phyloP scores from a whole-genome alignment of 208 protist genomes.

The Naegleria gruberi region DNA sequence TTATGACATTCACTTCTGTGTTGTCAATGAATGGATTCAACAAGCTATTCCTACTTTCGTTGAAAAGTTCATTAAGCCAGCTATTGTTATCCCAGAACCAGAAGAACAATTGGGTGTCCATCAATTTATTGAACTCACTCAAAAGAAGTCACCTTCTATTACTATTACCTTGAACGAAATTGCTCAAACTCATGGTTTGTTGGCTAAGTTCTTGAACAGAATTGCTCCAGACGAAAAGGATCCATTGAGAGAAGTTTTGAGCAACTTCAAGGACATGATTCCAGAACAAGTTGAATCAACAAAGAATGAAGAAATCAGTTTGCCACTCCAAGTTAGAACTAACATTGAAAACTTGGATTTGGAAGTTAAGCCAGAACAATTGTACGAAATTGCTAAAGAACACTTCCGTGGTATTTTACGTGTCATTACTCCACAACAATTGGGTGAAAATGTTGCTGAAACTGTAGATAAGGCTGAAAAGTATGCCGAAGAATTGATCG shows the following conservation, averaged over 20 bases:
- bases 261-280: constrained; percentile 39
- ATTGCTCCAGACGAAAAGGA: constrained; percentile 46
- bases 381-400: constrained; percentile 44
- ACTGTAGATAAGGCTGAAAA: constrained; percentile 33
- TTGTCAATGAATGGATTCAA: constrained; percentile 51
- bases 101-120: constrained; percentile 58
- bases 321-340: constrained; percentile 45
- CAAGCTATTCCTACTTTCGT: constrained; percentile 35
- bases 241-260: constrained; percentile 43
- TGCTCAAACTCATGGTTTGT: constrained; percentile 42
- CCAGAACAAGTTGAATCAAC: constrained; percentile 27
- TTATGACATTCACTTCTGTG: constrained; percentile 40
- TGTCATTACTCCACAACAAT: constrained; percentile 32
- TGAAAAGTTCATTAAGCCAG: constrained; percentile 42
- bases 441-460: constrained; percentile 28
- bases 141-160: constrained; percentile 50
- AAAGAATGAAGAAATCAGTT: constrained; percentile 39
- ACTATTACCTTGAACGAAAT: constrained; percentile 54
- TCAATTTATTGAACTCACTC: constrained; percentile 53
- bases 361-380: not conserved
- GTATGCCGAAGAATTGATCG: constrained; percentile 32
- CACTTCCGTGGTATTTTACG: constrained; percentile 41
- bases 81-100: constrained; percentile 42
- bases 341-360: constrained; percentile 35
- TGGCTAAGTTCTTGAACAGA: constrained; percentile 41